phyloP scores from a whole-genome alignment of 257 asterid genomes.

The Nicotiana noctiflora region DNA sequence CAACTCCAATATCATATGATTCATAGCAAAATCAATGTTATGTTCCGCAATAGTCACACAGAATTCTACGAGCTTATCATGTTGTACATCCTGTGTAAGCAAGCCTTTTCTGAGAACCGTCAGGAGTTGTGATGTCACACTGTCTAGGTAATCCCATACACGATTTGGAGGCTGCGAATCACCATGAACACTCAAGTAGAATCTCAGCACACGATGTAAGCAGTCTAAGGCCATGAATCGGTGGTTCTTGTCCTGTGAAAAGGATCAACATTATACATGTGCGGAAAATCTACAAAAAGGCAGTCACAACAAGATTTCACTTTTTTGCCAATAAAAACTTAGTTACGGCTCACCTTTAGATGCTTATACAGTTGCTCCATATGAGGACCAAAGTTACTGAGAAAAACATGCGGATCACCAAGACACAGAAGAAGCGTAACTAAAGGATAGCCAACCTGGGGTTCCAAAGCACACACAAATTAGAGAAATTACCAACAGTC shows the following conservation, averaged over 20 bases:
- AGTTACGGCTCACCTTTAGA: slow-evolving; percentile 50
- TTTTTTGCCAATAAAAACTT: background rate
- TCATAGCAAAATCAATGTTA: slow-evolving; percentile 98
- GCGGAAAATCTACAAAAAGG: background rate
- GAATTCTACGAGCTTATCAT: slow-evolving; percentile 94
- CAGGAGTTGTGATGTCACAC: slow-evolving; percentile 96
- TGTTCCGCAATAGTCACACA: slow-evolving; percentile 98
- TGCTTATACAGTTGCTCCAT: slow-evolving; percentile 98
- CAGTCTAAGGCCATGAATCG: slow-evolving; percentile 99
- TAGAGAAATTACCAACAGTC: slow-evolving; percentile 5
- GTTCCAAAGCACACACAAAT: background rate
- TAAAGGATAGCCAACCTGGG: slow-evolving; percentile 93
- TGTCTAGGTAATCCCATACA: slow-evolving; percentile 98
- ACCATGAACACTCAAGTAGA: slow-evolving; percentile 93
- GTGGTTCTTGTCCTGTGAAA: slow-evolving; percentile 87
- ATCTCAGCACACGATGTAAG: slow-evolving; percentile 89
- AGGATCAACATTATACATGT: slow-evolving; percentile 12
- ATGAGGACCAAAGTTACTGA: slow-evolving; percentile 80
- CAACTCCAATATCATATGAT: slow-evolving; percentile 85
- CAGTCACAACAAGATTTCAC: background rate
- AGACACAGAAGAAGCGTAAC: slow-evolving; percentile 98
- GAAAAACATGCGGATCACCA: slow-evolving; percentile 90
- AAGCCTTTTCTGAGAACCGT: slow-evolving; percentile 84
- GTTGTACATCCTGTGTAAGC: slow-evolving; percentile 98
- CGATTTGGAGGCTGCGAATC: slow-evolving; percentile 86